These are phyloP conservation scores for Vitis hybrid DNA, from an alignment of 177 flowering plant genomes.

Conservation along the genomic window DNA sequence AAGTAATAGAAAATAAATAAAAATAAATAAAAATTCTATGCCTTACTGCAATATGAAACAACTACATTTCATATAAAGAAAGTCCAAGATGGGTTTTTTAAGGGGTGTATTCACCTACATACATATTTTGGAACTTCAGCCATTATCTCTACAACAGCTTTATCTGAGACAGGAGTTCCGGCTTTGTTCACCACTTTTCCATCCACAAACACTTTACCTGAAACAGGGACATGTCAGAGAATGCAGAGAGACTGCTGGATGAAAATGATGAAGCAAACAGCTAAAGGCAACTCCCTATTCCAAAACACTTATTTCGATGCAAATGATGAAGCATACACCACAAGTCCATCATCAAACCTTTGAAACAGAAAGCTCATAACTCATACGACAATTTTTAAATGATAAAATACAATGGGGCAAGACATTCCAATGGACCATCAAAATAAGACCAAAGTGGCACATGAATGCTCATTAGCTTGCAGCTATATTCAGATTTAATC, in stretches of 20 bases:
- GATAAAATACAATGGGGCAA: not conserved
- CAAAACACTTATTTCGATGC: no score
- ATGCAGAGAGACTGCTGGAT: not conserved
- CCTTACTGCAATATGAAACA: not conserved
- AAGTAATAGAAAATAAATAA: not conserved
- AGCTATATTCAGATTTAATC: not conserved
- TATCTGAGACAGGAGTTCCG: slow-evolving; percentile 79
- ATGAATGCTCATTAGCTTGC: not conserved
- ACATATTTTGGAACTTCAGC: slow-evolving; percentile 98
- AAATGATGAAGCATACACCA: no score
- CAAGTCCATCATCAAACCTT: no score
- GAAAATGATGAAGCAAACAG: not conserved
- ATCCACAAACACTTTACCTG: slow-evolving; percentile 90
- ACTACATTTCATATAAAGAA: not conserved
- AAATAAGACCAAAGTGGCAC: not conserved
- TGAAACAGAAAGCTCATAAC: no score
- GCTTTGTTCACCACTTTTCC: slow-evolving; percentile 85
- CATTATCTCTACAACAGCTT: slow-evolving; percentile 76
- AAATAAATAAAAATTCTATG: not conserved
- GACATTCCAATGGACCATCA: not conserved
- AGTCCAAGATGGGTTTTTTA: slow-evolving; percentile 5
- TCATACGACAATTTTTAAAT: no score
- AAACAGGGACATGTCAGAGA: not conserved
- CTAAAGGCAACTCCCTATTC: no score
- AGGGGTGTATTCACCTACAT: slow-evolving; percentile 86